Percentiles rank a stretch among this genome's conserved stretches.
Conservation (phyloP, 768 basidiomycete genomes). For the Cyclocybe cylindracea region DNA sequence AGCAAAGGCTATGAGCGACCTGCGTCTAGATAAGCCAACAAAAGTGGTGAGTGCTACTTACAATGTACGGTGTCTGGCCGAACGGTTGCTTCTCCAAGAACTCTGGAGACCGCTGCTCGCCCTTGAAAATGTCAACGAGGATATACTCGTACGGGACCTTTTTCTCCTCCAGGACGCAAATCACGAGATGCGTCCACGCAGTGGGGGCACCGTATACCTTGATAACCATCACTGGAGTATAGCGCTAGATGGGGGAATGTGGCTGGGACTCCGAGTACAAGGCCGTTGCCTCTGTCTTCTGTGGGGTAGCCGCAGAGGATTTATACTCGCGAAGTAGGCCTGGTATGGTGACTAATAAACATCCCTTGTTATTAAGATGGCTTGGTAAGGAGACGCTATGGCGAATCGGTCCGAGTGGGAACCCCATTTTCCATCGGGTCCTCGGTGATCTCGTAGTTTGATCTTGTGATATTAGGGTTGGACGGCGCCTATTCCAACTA, state of each 20-base stretch:
- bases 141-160: slow-evolving; percentile 49
- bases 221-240: slow-evolving; percentile 29
- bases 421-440: too few relatives aligned
- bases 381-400: too few relatives aligned
- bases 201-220: slow-evolving; percentile 41
- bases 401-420: too few relatives aligned
- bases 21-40: background rate
- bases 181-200: slow-evolving; percentile 48
- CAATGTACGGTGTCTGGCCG: slow-evolving; percentile 56
- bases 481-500: too few relatives aligned
- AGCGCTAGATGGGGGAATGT: background rate
- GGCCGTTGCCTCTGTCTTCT: background rate
- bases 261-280: background rate
- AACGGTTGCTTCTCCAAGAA: slow-evolving; percentile 52
- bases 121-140: slow-evolving; percentile 38
- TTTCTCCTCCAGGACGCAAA: slow-evolving; percentile 47
- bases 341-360: too few relatives aligned
- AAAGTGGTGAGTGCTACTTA: slow-evolving; percentile 13
- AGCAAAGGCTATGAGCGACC: background rate
- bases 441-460: too few relatives aligned
- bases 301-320: background rate
- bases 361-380: too few relatives aligned
- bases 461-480: too few relatives aligned
- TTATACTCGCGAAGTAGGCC: too few relatives aligned
- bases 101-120: slow-evolving; percentile 40